Percentiles rank a stretch among this genome's conserved stretches.
These are phyloP conservation scores for Capronia coronata DNA, from an alignment of 2,329 filamentous ascomycete species.

Conservation along the genomic window DNA sequence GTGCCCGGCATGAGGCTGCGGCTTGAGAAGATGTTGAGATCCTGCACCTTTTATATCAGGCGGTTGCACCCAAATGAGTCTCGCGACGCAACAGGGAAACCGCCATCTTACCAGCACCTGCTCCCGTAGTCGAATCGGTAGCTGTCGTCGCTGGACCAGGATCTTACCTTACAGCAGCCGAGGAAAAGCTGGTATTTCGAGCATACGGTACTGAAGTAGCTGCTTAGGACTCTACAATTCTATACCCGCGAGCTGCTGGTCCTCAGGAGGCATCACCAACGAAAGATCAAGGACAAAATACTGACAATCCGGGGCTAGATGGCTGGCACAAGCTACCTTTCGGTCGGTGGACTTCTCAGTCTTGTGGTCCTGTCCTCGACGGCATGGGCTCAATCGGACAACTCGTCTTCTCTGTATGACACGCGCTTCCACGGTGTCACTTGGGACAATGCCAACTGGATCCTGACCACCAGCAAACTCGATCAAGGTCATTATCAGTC, in stretches of 20 bases:
- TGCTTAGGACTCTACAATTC: too few species aligned
- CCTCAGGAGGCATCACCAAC: not conserved
- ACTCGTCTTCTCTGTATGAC: constrained; percentile 35
- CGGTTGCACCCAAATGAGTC: not conserved
- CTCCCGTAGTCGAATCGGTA: too few species aligned
- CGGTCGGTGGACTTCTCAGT: constrained; percentile 2
- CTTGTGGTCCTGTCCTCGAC: constrained; percentile 4
- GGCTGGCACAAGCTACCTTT: not conserved
- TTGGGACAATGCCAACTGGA: constrained; percentile 56
- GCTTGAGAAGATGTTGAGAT: not conserved
- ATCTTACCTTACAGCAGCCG: too few species aligned
- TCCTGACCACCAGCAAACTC: constrained; percentile 47
- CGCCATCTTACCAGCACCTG: too few species aligned
- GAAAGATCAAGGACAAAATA: not conserved
- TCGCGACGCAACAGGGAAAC: too few species aligned
- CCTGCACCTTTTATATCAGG: not conserved
- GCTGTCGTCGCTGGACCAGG: too few species aligned
- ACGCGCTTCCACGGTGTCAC: constrained; percentile 49
- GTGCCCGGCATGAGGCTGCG: not conserved
- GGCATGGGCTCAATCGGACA: constrained; percentile 13
- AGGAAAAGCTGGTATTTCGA: not conserved
- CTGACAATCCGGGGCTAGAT: constrained; percentile 2
- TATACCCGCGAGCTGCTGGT: too few species aligned
- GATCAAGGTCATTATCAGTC: constrained; percentile 56
- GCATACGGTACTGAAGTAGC: not conserved